Conservation (phyloP, 257 asterid species). For the Fraxinus excelsior region DNA sequence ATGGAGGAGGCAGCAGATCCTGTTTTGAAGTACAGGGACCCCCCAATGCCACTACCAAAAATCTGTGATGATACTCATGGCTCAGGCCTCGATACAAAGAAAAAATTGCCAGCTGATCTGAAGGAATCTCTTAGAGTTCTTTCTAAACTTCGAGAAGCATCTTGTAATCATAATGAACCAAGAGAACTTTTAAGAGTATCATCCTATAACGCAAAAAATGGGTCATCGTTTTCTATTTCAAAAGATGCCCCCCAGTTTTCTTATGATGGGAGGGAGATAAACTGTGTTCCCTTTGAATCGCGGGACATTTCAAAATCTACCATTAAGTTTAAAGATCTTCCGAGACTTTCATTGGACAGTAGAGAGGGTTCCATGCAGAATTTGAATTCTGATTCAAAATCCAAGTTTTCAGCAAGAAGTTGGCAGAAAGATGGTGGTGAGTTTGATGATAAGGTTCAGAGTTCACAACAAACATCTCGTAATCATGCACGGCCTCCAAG, state of each 20-base stretch:
- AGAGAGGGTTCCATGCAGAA: conserved; percentile 58
- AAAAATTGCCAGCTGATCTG: conserved; percentile 47
- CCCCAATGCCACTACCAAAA: conserved; percentile 44
- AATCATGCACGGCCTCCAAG: conserved; percentile 71
- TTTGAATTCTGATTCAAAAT: conserved; percentile 45
- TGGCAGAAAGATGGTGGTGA: conserved; percentile 40
- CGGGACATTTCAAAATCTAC: conserved; percentile 51
- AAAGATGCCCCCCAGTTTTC: conserved; percentile 82
- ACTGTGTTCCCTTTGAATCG: conserved; percentile 41
- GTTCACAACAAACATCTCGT: conserved; percentile 32
- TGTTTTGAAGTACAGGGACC: conserved; percentile 34
- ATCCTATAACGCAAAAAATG: conserved; percentile 63
- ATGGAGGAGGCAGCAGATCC: conserved; percentile 43
- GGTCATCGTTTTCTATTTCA: conserved; percentile 40
- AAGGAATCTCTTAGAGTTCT: conserved; percentile 65
- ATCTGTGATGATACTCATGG: conserved; percentile 31
- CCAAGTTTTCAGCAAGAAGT: conserved; percentile 37
- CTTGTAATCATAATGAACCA: conserved; percentile 56
- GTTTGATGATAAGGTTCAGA: conserved; percentile 33
- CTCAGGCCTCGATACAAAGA: conserved; percentile 28
- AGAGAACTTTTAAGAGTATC: conserved; percentile 68
- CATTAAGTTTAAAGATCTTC: conserved; percentile 63
- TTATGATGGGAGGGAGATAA: conserved; percentile 69
- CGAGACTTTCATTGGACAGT: conserved; percentile 88
- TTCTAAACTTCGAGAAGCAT: conserved; percentile 65